Conservation (phyloP, 2,329 filamentous ascomycete species). For the Amylocarpus encephaloides region DNA sequence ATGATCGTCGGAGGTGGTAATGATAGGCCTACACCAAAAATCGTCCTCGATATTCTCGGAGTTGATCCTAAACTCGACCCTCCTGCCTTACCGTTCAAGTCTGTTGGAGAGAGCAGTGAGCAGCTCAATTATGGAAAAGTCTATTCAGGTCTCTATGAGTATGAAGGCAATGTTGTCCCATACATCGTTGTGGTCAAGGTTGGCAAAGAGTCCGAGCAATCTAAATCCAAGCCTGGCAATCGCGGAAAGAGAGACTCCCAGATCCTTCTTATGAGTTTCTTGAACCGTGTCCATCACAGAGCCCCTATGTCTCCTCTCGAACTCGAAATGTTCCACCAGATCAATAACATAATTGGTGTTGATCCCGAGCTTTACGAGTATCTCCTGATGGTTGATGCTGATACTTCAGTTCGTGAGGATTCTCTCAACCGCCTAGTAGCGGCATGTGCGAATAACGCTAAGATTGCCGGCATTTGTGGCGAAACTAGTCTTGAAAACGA, state of each 20-base stretch:
- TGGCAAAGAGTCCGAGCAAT: constrained; percentile 91
- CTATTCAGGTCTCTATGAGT: constrained; percentile 96
- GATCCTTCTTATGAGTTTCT: constrained; percentile 91
- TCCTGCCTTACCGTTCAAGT: constrained; percentile 88
- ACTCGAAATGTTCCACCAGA: constrained; percentile 96
- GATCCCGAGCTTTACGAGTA: constrained; percentile 98
- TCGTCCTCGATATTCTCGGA: constrained; percentile 92
- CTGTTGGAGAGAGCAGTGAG: constrained; percentile 78
- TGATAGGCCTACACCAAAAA: constrained; percentile 93
- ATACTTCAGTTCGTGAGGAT: constrained; percentile 90
- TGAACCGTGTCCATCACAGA: constrained; percentile 94
- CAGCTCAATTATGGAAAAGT: constrained; percentile 98
- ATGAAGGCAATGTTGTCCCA: constrained; percentile 93
- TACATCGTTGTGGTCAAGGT: constrained; percentile 96
- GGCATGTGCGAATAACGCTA: constrained; percentile 85
- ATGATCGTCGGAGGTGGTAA: constrained; percentile 96
- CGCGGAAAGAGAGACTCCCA: constrained; percentile 98
- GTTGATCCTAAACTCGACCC: constrained; percentile 97
- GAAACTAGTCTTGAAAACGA: constrained; percentile 96
- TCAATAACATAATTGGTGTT: constrained; percentile 98
- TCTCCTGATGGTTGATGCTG: constrained; percentile 93
- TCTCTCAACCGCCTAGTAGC: constrained; percentile 88
- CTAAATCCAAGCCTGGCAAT: constrained; percentile 89
- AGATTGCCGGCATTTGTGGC: constrained; percentile 95
- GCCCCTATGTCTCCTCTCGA: constrained; percentile 93